A percentile compares a stretch with the other conserved stretches of the same genome.
phyloP scores from a whole-genome alignment of 306 rosid species.

The Cucumis hystrix region DNA sequence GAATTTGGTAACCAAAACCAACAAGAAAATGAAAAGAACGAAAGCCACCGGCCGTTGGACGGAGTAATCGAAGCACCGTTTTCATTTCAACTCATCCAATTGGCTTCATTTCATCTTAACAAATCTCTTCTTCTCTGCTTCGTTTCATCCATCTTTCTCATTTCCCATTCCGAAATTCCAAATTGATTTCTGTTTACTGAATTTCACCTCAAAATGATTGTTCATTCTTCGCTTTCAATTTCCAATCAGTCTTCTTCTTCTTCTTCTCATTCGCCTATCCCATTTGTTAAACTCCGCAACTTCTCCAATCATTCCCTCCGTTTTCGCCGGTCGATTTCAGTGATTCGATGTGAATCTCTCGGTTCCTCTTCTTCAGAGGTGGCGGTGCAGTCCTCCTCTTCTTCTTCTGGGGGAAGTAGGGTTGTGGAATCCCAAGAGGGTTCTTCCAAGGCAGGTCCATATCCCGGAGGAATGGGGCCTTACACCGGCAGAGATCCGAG shows the following conservation, averaged over 20 bases:
- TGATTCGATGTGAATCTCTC: slow-evolving; percentile 32
- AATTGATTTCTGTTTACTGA: neutral
- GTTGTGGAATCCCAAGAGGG: slow-evolving; percentile 16
- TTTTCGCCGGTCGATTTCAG: neutral
- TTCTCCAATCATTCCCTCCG: neutral
- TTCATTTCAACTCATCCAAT: neutral
- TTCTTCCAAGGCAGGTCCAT: slow-evolving; percentile 18
- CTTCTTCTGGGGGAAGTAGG: neutral
- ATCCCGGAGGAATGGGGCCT: slow-evolving; percentile 48
- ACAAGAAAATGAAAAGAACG: no score
- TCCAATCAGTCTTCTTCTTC: slow-evolving; percentile 12
- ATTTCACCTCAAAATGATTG: slow-evolving; percentile 16
- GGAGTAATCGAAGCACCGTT: neutral
- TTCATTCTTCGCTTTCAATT: slow-evolving; percentile 19
- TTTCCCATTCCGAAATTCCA: neutral
- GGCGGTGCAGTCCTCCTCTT: neutral
- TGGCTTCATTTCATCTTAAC: neutral
- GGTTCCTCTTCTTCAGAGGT: slow-evolving; percentile 16
- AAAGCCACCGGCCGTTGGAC: neutral
- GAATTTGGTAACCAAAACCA: no score
- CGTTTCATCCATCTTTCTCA: neutral
- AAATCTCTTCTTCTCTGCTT: neutral
- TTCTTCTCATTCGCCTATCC: slow-evolving; percentile 2
- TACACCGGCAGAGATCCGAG: slow-evolving; percentile 72
- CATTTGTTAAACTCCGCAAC: slow-evolving; percentile 12